Evolutionary conservation across 2,329 filamentous ascomycete species (phyloP), one percentile per base, ranked within the genome.

Genomic region (Epichloe hybrida): DNA sequence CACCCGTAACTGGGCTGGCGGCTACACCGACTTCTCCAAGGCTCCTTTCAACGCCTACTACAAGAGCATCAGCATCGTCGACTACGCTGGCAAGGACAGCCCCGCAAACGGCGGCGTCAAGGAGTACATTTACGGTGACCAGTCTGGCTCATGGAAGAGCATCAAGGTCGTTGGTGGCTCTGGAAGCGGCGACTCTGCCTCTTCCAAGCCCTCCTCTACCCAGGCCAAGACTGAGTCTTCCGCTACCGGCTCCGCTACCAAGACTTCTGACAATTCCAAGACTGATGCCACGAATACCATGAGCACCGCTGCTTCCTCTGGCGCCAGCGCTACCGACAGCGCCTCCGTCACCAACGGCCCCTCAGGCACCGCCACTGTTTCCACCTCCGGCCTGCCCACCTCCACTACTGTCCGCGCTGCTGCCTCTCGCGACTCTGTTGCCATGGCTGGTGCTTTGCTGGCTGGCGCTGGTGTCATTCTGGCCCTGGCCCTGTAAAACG

Each of bases 1-100:
- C 53, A 93, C 88, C 36, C 84, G 89, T 54, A 57, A 76, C 53
- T 84, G 81, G 81, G 79, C 80, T 51, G 84, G 82, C 56, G 84
- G 84, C 53, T 62, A 62, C 58, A 67, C 72, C 55, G 67, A 73
- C 57, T 74, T 71, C 60, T 59, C 55, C 45, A 52, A 71, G 54
- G 71, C 62, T 39, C 70, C 72, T 5, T 72, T 71, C 62, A 59
- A 59, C 3, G 70, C 68, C 50, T 68, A 67, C 61, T 72, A 73
- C 64, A 68, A 73, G 68, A 66, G 64, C 49, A 59, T 74, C 51
- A 67, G 60, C 35, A 66, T 75, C 51, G 58, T 63, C 45, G 72
- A 75, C 56, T 72, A 72, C 56, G 65, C 67, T 52, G 68, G 69
- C 37, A 67, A 66, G 52, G 63, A 66, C 27, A 51, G 46, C 3